These are phyloP conservation scores for Ceraceosorus guamensis DNA, from an alignment of 1,284 basidiomycete genomes.

Conservation along the genomic window DNA sequence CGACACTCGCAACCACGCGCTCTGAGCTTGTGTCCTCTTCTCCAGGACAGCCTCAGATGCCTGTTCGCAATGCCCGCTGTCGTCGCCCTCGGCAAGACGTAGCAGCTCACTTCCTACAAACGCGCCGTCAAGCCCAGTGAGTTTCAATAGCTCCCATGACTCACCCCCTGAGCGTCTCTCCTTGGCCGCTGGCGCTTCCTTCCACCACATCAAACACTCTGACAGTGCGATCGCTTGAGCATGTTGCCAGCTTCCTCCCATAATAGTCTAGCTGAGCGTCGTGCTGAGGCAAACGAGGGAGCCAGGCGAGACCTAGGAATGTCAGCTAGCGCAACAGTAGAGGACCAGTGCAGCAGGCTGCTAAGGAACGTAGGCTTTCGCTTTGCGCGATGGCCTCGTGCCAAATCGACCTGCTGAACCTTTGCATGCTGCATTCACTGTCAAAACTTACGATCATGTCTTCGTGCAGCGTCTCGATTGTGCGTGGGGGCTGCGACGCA, in stretches of 20 bases:
- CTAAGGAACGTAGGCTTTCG: neutral
- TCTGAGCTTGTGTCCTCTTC: no score
- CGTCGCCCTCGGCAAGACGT: no score
- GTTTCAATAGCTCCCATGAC: neutral
- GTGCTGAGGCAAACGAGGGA: constrained; percentile 52
- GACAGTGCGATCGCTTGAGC: constrained; percentile 89
- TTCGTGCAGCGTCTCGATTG: constrained; percentile 45
- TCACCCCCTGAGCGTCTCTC: constrained; percentile 29
- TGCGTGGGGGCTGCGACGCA: constrained; percentile 6
- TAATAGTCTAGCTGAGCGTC: constrained; percentile 98
- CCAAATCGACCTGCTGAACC: neutral
- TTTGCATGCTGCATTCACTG: neutral
- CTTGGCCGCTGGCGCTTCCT: constrained; percentile 63
- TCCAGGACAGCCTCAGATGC: no score
- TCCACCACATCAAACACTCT: constrained; percentile 92
- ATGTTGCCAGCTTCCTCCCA: constrained; percentile 89
- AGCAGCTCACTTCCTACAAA: no score
- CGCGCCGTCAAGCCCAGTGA: no score
- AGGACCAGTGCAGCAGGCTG: neutral
- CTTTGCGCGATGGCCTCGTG: no score
- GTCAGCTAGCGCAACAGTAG: neutral
- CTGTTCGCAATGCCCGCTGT: no score
- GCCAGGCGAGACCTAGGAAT: neutral
- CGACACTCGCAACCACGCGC: no score
- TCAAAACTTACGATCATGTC: constrained; percentile 36